Conservation (phyloP, 345 rosid species). For the Hibiscus tridactylites region DNA sequence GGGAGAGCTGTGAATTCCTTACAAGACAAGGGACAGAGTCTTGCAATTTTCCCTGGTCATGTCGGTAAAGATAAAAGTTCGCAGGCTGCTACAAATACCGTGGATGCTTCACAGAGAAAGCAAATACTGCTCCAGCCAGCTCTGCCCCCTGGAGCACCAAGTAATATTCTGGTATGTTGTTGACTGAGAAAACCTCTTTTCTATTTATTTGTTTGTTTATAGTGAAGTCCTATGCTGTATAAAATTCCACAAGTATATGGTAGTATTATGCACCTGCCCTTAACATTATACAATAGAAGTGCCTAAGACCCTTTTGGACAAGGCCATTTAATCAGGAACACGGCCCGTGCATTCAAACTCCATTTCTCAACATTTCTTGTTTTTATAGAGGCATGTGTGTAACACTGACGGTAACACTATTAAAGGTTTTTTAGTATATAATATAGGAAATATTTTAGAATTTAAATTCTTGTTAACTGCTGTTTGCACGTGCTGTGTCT, state of each 20-base stretch:
- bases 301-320: too few relatives aligned
- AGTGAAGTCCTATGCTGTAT: not conserved
- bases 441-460: too few relatives aligned
- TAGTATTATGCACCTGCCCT: too few relatives aligned
- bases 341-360: too few relatives aligned
- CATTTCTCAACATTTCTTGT: too few relatives aligned
- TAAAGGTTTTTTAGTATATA: too few relatives aligned
- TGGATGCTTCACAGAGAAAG: conserved; percentile 70
- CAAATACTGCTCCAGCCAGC: conserved; percentile 80
- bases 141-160: conserved; percentile 68
- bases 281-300: too few relatives aligned
- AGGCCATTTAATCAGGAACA: too few relatives aligned
- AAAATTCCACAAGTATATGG: not conserved
- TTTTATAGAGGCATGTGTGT: too few relatives aligned
- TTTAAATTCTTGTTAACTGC: too few relatives aligned
- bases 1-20: conserved; percentile 40
- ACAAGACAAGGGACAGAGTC: conserved; percentile 57
- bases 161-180: conserved; percentile 59
- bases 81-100: conserved; percentile 39
- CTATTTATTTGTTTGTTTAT: not conserved
- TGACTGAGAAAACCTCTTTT: not conserved
- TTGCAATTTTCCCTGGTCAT: conserved; percentile 36
- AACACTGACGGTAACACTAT: too few relatives aligned
- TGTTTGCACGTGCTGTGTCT: too few relatives aligned
- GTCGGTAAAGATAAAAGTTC: conserved; percentile 45